These are phyloP conservation scores for Aspergillus pseudoglaucus DNA, from an alignment of 2,329 filamentous ascomycete genomes.

Conservation along the genomic window DNA sequence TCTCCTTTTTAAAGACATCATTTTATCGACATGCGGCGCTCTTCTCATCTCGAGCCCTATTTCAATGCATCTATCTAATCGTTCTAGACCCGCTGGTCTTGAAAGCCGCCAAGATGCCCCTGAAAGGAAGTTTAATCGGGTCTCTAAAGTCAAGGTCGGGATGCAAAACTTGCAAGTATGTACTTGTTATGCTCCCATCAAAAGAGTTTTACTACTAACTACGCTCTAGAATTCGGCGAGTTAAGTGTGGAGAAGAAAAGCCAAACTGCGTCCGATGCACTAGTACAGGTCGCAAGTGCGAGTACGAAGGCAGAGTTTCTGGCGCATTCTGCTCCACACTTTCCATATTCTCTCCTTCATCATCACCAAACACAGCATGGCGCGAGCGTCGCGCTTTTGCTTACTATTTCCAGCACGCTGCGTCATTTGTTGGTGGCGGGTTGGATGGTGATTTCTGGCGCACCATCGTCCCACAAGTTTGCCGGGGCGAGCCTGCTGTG, in stretches of 20 bases:
- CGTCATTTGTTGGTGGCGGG: conserved; percentile 22
- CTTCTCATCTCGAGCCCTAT: no score
- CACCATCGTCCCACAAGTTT: conserved; percentile 25
- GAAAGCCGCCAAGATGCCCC: no score
- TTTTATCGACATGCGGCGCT: no score
- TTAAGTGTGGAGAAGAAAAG: conserved; percentile 32
- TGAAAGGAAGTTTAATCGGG: no score
- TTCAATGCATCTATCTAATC: no score
- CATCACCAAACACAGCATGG: conserved; percentile 15
- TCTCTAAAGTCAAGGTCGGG: no score
- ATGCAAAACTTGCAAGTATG: no score
- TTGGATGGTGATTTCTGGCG: conserved; percentile 30
- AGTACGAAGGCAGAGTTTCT: conserved; percentile 17
- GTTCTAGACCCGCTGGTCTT: no score
- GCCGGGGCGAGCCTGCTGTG: conserved; percentile 26
- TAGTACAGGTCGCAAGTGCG: conserved; percentile 26
- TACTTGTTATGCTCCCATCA: no score
- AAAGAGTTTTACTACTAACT: no score
- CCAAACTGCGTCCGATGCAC: conserved; percentile 26
- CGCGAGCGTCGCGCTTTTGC: conserved; percentile 31
- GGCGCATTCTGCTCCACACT: neutral
- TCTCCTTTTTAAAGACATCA: no score
- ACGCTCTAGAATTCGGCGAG: conserved; percentile 19
- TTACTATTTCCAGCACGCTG: conserved; percentile 28
- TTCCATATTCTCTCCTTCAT: neutral